Base-by-base conservation (phyloP, 176 grass and related monocot genomes). In the Rhynchospora pubera region DNA sequence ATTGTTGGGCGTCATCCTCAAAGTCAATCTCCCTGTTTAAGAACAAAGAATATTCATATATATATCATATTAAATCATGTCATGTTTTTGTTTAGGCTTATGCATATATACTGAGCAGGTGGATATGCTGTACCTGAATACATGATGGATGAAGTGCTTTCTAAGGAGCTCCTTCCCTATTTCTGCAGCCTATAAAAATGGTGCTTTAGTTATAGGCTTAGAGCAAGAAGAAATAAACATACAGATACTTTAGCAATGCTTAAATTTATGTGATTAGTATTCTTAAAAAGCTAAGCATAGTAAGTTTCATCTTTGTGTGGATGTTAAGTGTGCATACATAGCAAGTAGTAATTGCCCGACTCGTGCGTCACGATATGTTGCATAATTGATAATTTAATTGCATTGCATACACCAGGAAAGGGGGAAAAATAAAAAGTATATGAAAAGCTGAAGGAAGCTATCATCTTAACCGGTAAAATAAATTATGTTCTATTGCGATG, bases 121-220 rank as follows among this genome's bases (percentile, higher is more conserved):
- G 1, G 6, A 66, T 66, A 2, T 30, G 26, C 13, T 84, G 63
- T 6, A 97, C 94, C 94, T 94, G 84, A 99, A 99, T 57, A 99
- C 96, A 74, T 99, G 96, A 89, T 95, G 91, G 57, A 95, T 95
- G 89, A 99, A 99, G 79, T 99, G 96, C 85, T 89, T 95, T 77
- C 89, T 87, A 28, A 93, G 85, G 22, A 99, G 92, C 62, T 99
- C 92, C 73, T 86, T 93, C 50, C 92, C 93, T n/a, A 99, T 87
- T 83, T 95, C 92, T 81, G 91, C 92, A 14, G 96, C 96, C 96
- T 99, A 12, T 48, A 75, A 19, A 55, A 32, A 65, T 63, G 62
- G 4, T 12, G 71, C 47, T 75, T 51, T 7, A 14, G 19, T 75
- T n/a, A n/a, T n/a, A n/a, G n/a, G n/a, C n/a, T n/a, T 75, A 52